A percentile compares a stretch with the other conserved stretches of the same genome.
Evolutionary conservation across 768 basidiomycete species (phyloP).

Genomic region (Lentinula lateritia): DNA sequence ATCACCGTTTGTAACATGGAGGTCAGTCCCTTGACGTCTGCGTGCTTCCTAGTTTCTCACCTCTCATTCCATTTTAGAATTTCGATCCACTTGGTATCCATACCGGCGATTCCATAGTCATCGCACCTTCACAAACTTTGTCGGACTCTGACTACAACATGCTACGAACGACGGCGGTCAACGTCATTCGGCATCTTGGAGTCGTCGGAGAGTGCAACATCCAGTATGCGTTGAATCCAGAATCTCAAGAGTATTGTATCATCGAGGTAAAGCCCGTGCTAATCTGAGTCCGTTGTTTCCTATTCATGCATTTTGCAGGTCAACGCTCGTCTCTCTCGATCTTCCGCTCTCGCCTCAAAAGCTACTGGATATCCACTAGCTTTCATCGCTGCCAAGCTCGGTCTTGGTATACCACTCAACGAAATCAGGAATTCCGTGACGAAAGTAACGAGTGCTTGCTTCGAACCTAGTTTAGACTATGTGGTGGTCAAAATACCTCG

Average conservation of each 20-base stretch:
- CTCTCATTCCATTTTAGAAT: constrained; percentile 51
- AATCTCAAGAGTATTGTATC: constrained; percentile 95
- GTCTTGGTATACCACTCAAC: constrained; percentile 94
- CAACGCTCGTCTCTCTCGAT: constrained; percentile 97
- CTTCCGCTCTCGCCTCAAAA: constrained; percentile 96
- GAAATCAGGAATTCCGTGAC: constrained; percentile 98
- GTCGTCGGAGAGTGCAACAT: constrained; percentile 99
- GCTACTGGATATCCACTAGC: constrained; percentile 98
- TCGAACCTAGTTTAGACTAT: constrained; percentile 97
- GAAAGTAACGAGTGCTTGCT: constrained; percentile 94
- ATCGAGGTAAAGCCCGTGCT: constrained; percentile 61
- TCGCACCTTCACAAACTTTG: constrained; percentile 95
- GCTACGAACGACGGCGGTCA: constrained; percentile 96
- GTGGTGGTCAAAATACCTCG: constrained; percentile 97
- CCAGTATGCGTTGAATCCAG: constrained; percentile 95
- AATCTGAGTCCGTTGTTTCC: no score
- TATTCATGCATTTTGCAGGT: constrained; percentile 36
- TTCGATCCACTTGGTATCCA: constrained; percentile 98
- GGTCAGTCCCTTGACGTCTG: constrained; percentile 44
- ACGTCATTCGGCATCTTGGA: constrained; percentile 97
- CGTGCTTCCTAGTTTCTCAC: background rate
- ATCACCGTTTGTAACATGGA: constrained; percentile 99
- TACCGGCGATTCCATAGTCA: constrained; percentile 97
- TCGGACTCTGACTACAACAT: constrained; percentile 99
- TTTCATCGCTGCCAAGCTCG: constrained; percentile 97